Evolutionary conservation across 306 rosid species (phyloP).

Genomic region (Amphicarpaea edgeworthii): DNA sequence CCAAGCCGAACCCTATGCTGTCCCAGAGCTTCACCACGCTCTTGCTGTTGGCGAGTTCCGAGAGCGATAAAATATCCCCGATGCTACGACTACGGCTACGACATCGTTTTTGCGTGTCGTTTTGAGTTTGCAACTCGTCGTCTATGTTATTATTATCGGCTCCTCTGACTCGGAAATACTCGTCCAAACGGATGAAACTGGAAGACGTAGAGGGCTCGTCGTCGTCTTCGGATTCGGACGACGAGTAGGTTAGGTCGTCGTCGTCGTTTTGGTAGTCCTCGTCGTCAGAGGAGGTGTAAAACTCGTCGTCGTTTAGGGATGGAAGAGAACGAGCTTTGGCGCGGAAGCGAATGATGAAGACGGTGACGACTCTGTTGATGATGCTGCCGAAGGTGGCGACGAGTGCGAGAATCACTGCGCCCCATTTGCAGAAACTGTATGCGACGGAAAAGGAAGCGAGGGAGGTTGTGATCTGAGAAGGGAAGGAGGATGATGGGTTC

Average conservation of each 20-base stretch:
- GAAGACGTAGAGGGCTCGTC: constrained; percentile 35
- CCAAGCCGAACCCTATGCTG: constrained; percentile 64
- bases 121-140: constrained; percentile 36
- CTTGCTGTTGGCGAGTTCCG: constrained; percentile 63
- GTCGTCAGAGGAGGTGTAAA: constrained; percentile 33
- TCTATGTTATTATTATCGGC: constrained; percentile 24
- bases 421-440: constrained; percentile 74
- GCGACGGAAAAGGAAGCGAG: constrained; percentile 52
- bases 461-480: constrained; percentile 48
- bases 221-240: constrained; percentile 56
- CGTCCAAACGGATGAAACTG: constrained; percentile 31
- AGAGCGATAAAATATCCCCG: constrained; percentile 61
- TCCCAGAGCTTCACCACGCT: constrained; percentile 96
- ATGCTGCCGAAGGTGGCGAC: constrained; percentile 74
- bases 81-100: constrained; percentile 57
- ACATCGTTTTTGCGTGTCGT: constrained; percentile 46
- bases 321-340: constrained; percentile 38
- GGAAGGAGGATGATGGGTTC: constrained; percentile 40
- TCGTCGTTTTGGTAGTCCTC: constrained; percentile 43
- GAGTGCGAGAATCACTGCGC: constrained; percentile 77
- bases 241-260: constrained; percentile 41
- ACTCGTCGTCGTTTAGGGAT: constrained; percentile 51
- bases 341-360: constrained; percentile 53
- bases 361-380: constrained; percentile 61
- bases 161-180: constrained; percentile 60